Evolutionary conservation across 495 filamentous ascomycete species (phyloP), one percentile per base, ranked within the genome.

Genomic region (Alectoria sarmentosa): DNA sequence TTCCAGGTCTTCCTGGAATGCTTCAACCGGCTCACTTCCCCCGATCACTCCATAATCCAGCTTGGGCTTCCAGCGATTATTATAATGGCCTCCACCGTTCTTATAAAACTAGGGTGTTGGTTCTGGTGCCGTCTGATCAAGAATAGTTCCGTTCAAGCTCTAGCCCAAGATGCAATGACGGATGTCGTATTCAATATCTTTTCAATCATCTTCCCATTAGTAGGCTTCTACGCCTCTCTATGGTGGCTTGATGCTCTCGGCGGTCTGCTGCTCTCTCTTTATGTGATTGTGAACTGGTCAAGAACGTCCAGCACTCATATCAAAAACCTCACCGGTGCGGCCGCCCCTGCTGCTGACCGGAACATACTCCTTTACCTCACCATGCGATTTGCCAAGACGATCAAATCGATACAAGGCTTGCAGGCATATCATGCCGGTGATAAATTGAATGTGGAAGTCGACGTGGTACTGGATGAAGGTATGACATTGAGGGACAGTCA

Each of bases 211-310:
- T 89, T 89, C 10, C 80, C 90, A n/a, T 70, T 84, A 36, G 84
- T 94, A 44, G 92, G 92, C 5, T 89, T 82, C 68, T 91, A 90
- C 69, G 81, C 84, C n/a, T 73, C 78, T 3, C 77, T 90, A 30
- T 96, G 92, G 92, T 96, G 84, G 82, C 79, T 96, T 19, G 92
- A 97, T 70, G 84, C 91, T 9, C 80, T 92, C 0, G 92, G 92
- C 61, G 92, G 92, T 69, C 73, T 96, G 9, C 61, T 95, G 28
- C 84, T 97, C 28, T 92, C 90, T 1, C 64, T 88, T 15, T 88
- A 90, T 69, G 90, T 97, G 58, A 92, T 97, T 67, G 79, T 84
- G 75, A 92, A 92, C 73, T 97, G 92, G 92, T 84, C 86, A 4
- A 75, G 76, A 30, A 94, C 91, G 1, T 88, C 88, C 0, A 73